A percentile compares a stretch with the other conserved stretches of the same genome.
phyloP scores from a whole-genome alignment of 2,329 filamentous ascomycete genomes.

The Emergomyces orientalis region DNA sequence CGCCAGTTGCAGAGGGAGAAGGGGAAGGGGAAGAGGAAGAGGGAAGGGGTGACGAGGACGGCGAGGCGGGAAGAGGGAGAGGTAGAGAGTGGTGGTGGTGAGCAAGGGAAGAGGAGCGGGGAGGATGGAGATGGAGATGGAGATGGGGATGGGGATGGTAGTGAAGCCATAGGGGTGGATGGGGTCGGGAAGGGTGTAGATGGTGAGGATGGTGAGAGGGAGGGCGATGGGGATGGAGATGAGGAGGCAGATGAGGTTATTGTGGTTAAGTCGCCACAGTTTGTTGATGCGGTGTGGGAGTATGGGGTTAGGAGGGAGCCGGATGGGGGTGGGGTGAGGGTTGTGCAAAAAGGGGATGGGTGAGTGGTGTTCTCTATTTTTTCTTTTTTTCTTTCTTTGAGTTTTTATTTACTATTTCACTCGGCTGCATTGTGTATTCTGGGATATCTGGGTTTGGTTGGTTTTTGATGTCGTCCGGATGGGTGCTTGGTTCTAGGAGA shows the following conservation, averaged over 20 bases:
- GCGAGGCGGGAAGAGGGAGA: constrained; percentile 22
- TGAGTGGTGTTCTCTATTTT: constrained; percentile 17
- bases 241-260: constrained; percentile 53
- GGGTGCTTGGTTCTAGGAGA: too few species aligned
- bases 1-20: constrained; percentile 41
- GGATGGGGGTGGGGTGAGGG: constrained; percentile 67
- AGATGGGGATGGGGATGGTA: neutral
- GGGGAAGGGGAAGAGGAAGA: neutral
- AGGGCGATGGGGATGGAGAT: neutral
- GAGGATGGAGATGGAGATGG: constrained; percentile 36
- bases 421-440: too few species aligned
- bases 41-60: neutral
- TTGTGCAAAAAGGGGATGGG: constrained; percentile 53
- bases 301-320: constrained; percentile 66
- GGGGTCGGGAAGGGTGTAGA: neutral
- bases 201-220: neutral
- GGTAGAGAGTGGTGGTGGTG: neutral
- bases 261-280: constrained; percentile 85
- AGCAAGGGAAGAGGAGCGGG: too few species aligned
- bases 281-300: constrained; percentile 74
- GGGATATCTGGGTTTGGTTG: too few species aligned
- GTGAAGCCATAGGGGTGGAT: neutral
- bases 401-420: neutral
- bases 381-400: constrained; percentile 61
- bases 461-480: neutral